Conservation (phyloP, 1,139 yeast genomes). For the Sugiyamaella sp. region DNA sequence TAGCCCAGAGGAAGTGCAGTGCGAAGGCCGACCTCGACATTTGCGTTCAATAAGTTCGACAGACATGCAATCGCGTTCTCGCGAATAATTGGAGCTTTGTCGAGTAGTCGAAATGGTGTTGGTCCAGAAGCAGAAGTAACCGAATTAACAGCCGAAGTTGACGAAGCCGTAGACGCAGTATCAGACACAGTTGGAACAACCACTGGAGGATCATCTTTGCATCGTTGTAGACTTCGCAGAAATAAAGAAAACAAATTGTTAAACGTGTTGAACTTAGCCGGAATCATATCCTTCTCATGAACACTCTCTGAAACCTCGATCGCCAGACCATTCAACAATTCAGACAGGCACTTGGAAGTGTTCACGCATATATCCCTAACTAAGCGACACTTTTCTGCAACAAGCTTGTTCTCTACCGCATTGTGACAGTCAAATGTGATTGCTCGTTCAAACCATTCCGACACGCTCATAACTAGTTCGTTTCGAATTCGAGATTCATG, state of each 20-base stretch:
- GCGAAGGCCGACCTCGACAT: slow-evolving; percentile 76
- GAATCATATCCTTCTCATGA: slow-evolving; percentile 54
- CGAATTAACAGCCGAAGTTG: slow-evolving; percentile 43
- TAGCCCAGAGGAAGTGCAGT: slow-evolving; percentile 80
- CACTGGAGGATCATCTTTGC: slow-evolving; percentile 38
- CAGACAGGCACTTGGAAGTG: slow-evolving; percentile 32
- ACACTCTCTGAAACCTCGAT: slow-evolving; percentile 42
- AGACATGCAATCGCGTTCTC: slow-evolving; percentile 70
- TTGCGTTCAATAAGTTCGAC: slow-evolving; percentile 69
- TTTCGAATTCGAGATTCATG: slow-evolving; percentile 67
- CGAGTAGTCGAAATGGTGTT: slow-evolving; percentile 18
- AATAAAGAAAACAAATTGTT: slow-evolving; percentile 73
- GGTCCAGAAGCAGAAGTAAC: neutral
- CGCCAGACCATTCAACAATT: slow-evolving; percentile 36
- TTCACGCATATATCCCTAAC: slow-evolving; percentile 35
- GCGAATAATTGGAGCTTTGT: slow-evolving; percentile 59
- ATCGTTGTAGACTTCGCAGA: slow-evolving; percentile 68
- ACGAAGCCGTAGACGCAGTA: slow-evolving; percentile 17
- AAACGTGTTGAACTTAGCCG: slow-evolving; percentile 66
- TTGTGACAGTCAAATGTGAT: slow-evolving; percentile 13
- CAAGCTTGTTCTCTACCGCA: slow-evolving; percentile 22
- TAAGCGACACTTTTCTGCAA: slow-evolving; percentile 32
- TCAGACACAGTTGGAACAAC: slow-evolving; percentile 33
- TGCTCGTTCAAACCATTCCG: slow-evolving; percentile 62
- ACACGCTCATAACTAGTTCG: slow-evolving; percentile 57